Percentiles rank a stretch among this genome's conserved stretches.
These are phyloP conservation scores for Chlorella ohadii DNA, from an alignment of 139 green algal species.

Conservation along the genomic window DNA sequence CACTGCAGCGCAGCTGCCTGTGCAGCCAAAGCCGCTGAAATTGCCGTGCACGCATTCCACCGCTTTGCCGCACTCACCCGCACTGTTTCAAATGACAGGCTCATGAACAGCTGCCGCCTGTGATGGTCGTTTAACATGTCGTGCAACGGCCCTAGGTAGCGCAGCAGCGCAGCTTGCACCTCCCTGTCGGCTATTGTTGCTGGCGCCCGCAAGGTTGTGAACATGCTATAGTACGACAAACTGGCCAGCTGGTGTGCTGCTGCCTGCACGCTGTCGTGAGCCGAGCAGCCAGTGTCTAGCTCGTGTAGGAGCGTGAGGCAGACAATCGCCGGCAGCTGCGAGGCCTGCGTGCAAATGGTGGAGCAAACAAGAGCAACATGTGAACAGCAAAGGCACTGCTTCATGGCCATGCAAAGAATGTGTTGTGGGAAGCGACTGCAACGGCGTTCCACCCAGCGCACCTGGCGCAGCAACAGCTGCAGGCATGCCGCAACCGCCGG, in stretches of 20 bases:
- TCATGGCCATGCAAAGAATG: no score
- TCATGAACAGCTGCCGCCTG: neutral
- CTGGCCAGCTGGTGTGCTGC: neutral
- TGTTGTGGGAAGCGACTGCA: no score
- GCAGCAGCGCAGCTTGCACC: neutral
- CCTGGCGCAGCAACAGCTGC: neutral
- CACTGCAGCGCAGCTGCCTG: neutral
- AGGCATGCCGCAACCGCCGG: neutral
- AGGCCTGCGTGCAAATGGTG: no score
- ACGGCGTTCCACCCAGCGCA: neutral
- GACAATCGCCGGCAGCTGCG: neutral
- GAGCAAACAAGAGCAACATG: no score
- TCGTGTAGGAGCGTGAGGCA: neutral
- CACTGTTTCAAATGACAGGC: neutral
- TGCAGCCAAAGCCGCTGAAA: neutral
- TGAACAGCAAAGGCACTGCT: no score
- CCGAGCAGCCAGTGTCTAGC: neutral
- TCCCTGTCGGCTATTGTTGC: neutral
- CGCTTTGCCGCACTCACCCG: conserved; percentile 5
- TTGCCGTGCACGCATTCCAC: no score
- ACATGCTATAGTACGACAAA: neutral
- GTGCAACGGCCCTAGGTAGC: neutral
- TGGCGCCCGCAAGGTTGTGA: neutral
- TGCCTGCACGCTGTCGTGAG: neutral
- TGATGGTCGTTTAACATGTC: conserved; percentile 5